These are phyloP conservation scores for Thuja plicata DNA, from an alignment of 83 land plant species.

Conservation along the genomic window DNA sequence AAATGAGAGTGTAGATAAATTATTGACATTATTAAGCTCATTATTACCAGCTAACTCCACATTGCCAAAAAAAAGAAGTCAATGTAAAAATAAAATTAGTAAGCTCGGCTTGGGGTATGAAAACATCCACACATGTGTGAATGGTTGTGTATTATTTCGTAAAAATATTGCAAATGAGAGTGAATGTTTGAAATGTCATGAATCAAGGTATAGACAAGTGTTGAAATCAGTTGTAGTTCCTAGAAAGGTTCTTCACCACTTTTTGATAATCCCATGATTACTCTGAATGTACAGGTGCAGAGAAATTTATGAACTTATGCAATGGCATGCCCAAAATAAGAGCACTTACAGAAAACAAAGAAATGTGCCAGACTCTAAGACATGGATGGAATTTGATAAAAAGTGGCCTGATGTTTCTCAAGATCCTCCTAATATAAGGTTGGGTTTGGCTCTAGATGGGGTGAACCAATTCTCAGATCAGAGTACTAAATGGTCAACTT, in stretches of 20 bases:
- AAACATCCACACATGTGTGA: neutral
- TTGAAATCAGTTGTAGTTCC: neutral
- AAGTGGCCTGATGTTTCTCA: neutral
- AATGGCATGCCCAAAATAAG: neutral
- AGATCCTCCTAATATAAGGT: neutral
- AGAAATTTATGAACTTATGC: neutral
- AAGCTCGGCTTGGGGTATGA: neutral
- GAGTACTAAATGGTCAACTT: too few species aligned
- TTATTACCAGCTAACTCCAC: neutral
- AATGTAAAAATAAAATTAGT: too few species aligned
- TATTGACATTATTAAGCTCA: neutral
- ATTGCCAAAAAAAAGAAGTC: neutral
- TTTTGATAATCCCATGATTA: too few species aligned
- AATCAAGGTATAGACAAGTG: neutral
- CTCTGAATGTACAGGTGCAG: too few species aligned
- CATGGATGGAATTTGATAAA: neutral
- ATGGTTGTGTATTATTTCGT: neutral
- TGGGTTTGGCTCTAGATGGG: too few species aligned
- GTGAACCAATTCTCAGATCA: too few species aligned
- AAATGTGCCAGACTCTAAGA: neutral
- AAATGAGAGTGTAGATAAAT: neutral
- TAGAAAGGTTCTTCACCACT: neutral
- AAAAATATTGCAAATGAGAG: neutral
- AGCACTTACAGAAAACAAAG: neutral
- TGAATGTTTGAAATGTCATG: neutral